These are phyloP conservation scores for Sclerotinia borealis DNA, from an alignment of 2,329 filamentous ascomycete genomes.

Conservation along the genomic window DNA sequence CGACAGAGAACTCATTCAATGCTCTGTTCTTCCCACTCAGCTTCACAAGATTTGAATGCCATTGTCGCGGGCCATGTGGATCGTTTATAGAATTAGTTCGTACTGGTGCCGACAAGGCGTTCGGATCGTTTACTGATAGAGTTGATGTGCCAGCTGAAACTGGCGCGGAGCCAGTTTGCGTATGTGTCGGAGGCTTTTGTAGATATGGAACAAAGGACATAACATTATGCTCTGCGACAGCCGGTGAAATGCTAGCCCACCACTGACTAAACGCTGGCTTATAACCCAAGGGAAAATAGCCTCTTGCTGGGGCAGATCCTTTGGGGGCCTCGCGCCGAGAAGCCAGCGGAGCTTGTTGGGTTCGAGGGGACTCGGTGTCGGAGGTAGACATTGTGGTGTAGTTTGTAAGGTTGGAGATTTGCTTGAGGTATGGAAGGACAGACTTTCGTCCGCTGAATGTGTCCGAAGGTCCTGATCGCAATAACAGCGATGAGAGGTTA, in stretches of 20 bases:
- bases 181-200: constrained; percentile 53
- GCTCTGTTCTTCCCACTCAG: constrained; percentile 80
- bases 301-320: constrained; percentile 26
- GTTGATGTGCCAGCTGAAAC: constrained; percentile 38
- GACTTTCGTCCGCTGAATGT: constrained; percentile 27
- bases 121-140: constrained; percentile 32
- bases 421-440: constrained; percentile 22
- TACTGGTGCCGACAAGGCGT: constrained; percentile 36
- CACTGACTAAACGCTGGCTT: constrained; percentile 90
- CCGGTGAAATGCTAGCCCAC: constrained; percentile 83
- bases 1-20: constrained; percentile 88
- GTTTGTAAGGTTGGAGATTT: constrained; percentile 27
- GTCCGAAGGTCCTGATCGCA: constrained; percentile 29
- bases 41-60: constrained; percentile 78
- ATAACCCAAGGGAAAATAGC: constrained; percentile 80
- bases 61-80: constrained; percentile 77
- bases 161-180: constrained; percentile 50
- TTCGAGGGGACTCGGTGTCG: constrained; percentile 31
- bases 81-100: constrained; percentile 53
- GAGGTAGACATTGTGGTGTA: constrained; percentile 32
- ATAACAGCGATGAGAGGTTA: constrained; percentile 29
- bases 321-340: constrained; percentile 40
- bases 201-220: constrained; percentile 81
- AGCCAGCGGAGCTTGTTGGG: constrained; percentile 43
- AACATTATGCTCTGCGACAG: constrained; percentile 80